Conservation (phyloP, 2,329 filamentous ascomycete species). For the Beauveria australis region DNA sequence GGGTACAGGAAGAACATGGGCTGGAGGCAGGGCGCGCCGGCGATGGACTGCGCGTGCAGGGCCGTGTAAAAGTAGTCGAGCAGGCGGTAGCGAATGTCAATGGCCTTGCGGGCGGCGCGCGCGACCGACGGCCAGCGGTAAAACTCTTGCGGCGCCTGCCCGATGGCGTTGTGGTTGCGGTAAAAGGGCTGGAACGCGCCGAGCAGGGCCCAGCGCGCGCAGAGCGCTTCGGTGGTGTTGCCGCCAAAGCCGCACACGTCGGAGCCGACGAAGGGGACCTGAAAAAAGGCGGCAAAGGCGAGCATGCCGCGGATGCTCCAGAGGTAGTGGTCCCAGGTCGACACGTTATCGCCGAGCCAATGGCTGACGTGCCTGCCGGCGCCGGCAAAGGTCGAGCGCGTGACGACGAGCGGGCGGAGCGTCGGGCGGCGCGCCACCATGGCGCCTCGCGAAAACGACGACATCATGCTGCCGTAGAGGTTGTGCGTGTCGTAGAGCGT, state of each 20-base stretch:
- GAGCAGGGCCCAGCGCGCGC: slow-evolving; percentile 57
- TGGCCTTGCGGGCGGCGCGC: slow-evolving; percentile 55
- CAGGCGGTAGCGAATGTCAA: slow-evolving; percentile 60
- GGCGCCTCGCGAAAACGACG: slow-evolving; percentile 51
- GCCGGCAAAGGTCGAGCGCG: slow-evolving; percentile 67
- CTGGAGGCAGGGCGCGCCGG: slow-evolving; percentile 62
- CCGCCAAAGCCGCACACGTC: slow-evolving; percentile 72
- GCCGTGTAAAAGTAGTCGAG: slow-evolving; percentile 72
- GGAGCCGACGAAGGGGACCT: slow-evolving; percentile 59
- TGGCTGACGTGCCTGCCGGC: slow-evolving; percentile 56
- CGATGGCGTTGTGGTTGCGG: slow-evolving; percentile 52
- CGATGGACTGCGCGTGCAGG: slow-evolving; percentile 49
- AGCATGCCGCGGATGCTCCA: slow-evolving; percentile 50
- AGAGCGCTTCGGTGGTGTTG: slow-evolving; percentile 52
- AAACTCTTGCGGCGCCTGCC: slow-evolving; percentile 48
- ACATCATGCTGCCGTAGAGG: slow-evolving; percentile 72
- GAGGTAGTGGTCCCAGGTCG: slow-evolving; percentile 49
- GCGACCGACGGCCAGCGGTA: slow-evolving; percentile 58
- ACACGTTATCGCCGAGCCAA: slow-evolving; percentile 44
- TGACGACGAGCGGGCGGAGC: slow-evolving; percentile 63
- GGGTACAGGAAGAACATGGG: slow-evolving; percentile 65
- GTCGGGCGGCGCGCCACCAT: slow-evolving; percentile 58
- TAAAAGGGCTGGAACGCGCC: slow-evolving; percentile 62
- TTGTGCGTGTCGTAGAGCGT: slow-evolving; percentile 71
- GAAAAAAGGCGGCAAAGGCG: slow-evolving; percentile 56